Percentiles rank a stretch among this genome's conserved stretches.
These are phyloP conservation scores for Emydomyces testavorans DNA, from an alignment of 2,329 filamentous ascomycete genomes.

Conservation along the genomic window DNA sequence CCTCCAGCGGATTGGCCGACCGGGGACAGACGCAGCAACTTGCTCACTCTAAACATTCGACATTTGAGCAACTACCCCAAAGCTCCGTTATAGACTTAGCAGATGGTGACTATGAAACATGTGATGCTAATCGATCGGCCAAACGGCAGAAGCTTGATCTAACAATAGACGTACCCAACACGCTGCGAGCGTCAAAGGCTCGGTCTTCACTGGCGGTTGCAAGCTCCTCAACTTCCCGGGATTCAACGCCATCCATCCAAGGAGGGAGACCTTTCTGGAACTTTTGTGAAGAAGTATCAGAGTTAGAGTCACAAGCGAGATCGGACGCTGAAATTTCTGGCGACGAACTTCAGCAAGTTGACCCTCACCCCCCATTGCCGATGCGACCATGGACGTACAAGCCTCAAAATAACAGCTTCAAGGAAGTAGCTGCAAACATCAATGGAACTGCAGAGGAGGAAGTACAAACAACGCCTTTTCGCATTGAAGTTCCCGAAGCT, in stretches of 20 bases:
- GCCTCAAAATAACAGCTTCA: constrained; percentile 16
- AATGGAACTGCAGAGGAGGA: constrained; percentile 23
- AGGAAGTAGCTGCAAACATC: constrained; percentile 15
- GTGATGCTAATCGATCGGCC: constrained; percentile 27
- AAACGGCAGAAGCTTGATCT: constrained; percentile 31
- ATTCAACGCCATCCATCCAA: constrained; percentile 23
- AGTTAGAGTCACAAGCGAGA: neutral
- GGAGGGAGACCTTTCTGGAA: constrained; percentile 32
- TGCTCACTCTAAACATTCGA: neutral
- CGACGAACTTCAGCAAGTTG: constrained; percentile 1
- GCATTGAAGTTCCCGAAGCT: constrained; percentile 25
- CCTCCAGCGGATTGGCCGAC: constrained; percentile 1
- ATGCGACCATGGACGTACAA: constrained; percentile 28
- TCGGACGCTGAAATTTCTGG: neutral
- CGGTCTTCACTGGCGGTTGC: neutral
- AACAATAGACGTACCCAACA: constrained; percentile 13
- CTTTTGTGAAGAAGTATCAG: constrained; percentile 28
- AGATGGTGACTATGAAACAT: constrained; percentile 23
- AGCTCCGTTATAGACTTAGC: constrained; percentile 31
- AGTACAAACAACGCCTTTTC: constrained; percentile 33
- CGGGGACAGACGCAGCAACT: neutral
- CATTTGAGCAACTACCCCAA: constrained; percentile 15
- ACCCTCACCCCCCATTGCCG: constrained; percentile 30
- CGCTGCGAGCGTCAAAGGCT: constrained; percentile 15
- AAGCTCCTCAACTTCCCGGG: constrained; percentile 21